A percentile compares a stretch with the other conserved stretches of the same genome.
phyloP scores from a whole-genome alignment of 2,329 filamentous ascomycete species.

The Lasiodiplodia sp. region DNA sequence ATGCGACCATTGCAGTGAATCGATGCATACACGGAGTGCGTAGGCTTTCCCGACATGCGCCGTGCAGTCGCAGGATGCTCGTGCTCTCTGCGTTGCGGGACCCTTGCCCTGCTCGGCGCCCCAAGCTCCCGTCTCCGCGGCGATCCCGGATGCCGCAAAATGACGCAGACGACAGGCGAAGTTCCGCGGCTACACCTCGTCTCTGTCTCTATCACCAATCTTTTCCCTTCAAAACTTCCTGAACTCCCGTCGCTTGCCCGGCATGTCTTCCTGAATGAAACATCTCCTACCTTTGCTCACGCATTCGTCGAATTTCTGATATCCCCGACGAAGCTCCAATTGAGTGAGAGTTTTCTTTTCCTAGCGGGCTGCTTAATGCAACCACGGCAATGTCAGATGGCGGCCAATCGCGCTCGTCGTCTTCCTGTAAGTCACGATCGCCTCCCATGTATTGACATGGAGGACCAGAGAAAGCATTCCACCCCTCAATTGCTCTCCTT shows the following conservation, averaged over 20 bases:
- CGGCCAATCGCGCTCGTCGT: slow-evolving; percentile 57
- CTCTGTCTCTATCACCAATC: not conserved
- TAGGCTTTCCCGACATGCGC: not conserved
- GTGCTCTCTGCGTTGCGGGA: not conserved
- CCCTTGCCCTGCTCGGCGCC: slow-evolving; percentile 3
- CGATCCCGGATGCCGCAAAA: slow-evolving; percentile 21
- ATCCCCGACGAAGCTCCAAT: not conserved
- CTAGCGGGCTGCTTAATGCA: slow-evolving; percentile 33
- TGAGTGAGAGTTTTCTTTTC: not conserved
- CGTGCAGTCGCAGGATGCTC: not conserved
- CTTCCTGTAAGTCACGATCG: slow-evolving; percentile 52
- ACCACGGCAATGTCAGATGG: slow-evolving; percentile 60
- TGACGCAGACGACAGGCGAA: slow-evolving; percentile 29
- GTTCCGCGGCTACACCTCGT: slow-evolving; percentile 7
- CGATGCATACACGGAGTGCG: not conserved
- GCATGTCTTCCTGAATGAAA: slow-evolving; percentile 17
- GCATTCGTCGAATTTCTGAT: not conserved
- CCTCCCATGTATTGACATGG: not conserved
- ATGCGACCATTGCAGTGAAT: not conserved
- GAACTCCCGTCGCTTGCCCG: not conserved
- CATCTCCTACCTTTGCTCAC: not conserved
- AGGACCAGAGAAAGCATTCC: not conserved
- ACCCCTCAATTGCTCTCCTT: not conserved
- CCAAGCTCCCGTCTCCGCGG: slow-evolving; percentile 11
- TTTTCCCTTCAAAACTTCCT: not conserved